Conservation (phyloP, 177 flowering plant genomes). For the Vitis hybrid region DNA sequence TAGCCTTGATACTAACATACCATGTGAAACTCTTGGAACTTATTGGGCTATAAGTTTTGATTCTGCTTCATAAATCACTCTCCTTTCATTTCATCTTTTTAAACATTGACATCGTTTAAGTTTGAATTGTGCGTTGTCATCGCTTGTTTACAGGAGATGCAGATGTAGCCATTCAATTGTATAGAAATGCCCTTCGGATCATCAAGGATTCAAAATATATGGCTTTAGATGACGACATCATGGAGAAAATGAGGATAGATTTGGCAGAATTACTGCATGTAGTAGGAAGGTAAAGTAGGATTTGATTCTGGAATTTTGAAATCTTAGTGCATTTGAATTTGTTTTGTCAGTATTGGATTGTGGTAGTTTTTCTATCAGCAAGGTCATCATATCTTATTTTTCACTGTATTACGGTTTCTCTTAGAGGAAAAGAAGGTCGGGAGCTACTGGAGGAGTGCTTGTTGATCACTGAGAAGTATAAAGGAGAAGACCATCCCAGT, state of each 20-base stretch:
- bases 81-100: neutral
- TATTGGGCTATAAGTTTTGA: too few species aligned
- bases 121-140: neutral
- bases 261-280: conserved; percentile 84
- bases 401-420: neutral
- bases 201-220: conserved; percentile 57
- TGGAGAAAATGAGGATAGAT: conserved; percentile 86
- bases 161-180: conserved; percentile 67
- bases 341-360: too few species aligned
- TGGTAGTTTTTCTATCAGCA: neutral
- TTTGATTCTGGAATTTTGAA: neutral
- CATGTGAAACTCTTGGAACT: too few species aligned
- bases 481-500: conserved; percentile 75
- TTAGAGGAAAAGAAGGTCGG: conserved; percentile 79
- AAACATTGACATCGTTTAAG: neutral
- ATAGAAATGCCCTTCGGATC: conserved; percentile 60
- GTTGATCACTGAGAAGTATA: conserved; percentile 57
- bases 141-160: conserved; percentile 49
- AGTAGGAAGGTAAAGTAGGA: conserved; percentile 68
- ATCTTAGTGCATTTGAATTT: neutral
- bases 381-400: neutral
- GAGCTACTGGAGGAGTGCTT: conserved; percentile 80
- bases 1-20: neutral
- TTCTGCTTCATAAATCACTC: neutral
- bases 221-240: conserved; percentile 49